Evolutionary conservation across 2,329 filamentous ascomycete species (phyloP), one percentile per base, ranked within the genome.

Genomic region (Apiospora koreana): DNA sequence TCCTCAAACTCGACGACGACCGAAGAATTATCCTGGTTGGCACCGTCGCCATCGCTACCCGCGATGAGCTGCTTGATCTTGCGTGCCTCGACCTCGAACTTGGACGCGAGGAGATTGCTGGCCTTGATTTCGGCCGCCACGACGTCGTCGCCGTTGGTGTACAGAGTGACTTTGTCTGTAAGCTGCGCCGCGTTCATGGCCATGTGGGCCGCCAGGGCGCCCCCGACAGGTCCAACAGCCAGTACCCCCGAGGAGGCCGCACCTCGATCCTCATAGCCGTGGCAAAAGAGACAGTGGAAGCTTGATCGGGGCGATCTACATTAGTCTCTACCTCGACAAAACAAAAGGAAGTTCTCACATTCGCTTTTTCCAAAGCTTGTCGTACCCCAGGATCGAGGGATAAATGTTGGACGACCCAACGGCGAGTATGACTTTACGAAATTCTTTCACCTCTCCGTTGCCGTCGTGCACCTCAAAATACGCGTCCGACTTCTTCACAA

Each of bases 251-350:
- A 76, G 1, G 78, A 76, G 3, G 75, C 74, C 23, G 70, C 67
- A 2, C 79, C 80, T 1, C 78, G 76, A 62, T 84, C 81, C 73
- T 86, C 83, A 71, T 78, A 75, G 28, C 67, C 67, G 16, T 68
- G 35, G 18, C 62, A 66, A 6, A 46, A 25, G 16, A 50, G n/a
- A 7, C 67, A 50, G 35, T 65, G 62, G 35, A 65, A 65, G 35
- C 31, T 16, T 25, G 8, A 42, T n/a, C 2, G 6, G 7, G 14
- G 31, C 0, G 0, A 2, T 12, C 3, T 1, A 7, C 6, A 8
- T 64, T 16, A 41, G 31, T 25, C n/a, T 18, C 0, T 23, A 35
- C 14, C 58, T 35, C 35, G 35, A 35, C 35, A 3, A 12, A 14
- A 31, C 50, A 16, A 1, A 1, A 16, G 50, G 7, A 31, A 31